Conservation (phyloP, 192 early-diverging fungal genomes). For the Kappamyces sp. region DNA sequence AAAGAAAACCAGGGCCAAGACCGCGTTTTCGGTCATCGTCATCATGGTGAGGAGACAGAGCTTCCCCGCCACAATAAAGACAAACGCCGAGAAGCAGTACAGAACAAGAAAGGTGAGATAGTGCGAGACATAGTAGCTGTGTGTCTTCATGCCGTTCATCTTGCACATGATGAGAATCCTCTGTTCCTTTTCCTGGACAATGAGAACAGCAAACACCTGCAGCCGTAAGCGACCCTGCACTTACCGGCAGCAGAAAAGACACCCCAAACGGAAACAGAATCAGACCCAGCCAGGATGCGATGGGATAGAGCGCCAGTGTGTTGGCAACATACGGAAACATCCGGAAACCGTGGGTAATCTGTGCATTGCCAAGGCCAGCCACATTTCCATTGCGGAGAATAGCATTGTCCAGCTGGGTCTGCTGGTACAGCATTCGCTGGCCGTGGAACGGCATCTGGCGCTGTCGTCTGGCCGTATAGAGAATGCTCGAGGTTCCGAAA, state of each 20-base stretch:
- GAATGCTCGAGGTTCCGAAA: constrained; percentile 36
- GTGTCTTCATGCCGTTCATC: constrained; percentile 63
- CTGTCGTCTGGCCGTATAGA: constrained; percentile 32
- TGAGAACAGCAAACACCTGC: constrained; percentile 59
- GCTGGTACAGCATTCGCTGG: constrained; percentile 41
- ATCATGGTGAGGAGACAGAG: constrained; percentile 54
- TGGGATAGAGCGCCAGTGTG: constrained; percentile 40
- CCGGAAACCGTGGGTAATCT: constrained; percentile 61
- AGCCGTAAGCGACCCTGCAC: constrained; percentile 44
- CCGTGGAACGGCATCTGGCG: constrained; percentile 45
- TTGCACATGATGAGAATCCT: constrained; percentile 65
- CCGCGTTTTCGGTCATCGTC: constrained; percentile 33
- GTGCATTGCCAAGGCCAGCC: constrained; percentile 20
- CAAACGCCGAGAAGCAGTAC: constrained; percentile 46
- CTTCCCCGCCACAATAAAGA: constrained; percentile 55
- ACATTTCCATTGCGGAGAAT: constrained; percentile 33
- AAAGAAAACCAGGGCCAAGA: constrained; percentile 54
- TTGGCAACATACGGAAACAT: constrained; percentile 51
- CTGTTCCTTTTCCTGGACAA: constrained; percentile 70
- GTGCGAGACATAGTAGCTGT: constrained; percentile 58
- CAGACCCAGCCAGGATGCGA: constrained; percentile 52
- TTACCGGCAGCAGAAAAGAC: constrained; percentile 58
- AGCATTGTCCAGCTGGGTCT: constrained; percentile 33
- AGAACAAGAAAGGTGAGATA: constrained; percentile 58
- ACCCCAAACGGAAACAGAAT: constrained; percentile 69